Percentiles rank a stretch among this genome's conserved stretches.
Evolutionary conservation across 768 basidiomycete species (phyloP).

Genomic region (Calocera viscosa): DNA sequence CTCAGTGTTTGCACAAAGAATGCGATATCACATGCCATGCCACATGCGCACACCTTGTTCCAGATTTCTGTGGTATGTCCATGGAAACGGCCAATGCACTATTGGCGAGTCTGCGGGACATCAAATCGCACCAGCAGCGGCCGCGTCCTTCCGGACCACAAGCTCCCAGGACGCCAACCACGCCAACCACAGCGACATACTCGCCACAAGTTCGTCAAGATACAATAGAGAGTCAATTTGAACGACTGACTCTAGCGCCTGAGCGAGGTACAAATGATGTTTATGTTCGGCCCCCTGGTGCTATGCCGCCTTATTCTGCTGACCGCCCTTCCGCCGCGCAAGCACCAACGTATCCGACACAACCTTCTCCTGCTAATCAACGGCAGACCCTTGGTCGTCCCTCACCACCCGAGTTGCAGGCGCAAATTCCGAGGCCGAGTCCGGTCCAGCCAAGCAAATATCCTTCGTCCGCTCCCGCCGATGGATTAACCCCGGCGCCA

Average conservation of each 20-base stretch:
- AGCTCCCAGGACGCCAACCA: conserved; percentile 21
- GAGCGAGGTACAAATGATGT: conserved; percentile 10
- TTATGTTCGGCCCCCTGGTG: background rate
- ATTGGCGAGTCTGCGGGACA: conserved; percentile 79
- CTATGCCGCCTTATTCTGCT: background rate
- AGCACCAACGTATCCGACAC: background rate
- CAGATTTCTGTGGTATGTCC: conserved; percentile 99
- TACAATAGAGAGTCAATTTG: conserved; percentile 17
- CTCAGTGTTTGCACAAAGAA: conserved; percentile 34
- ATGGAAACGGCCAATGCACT: conserved; percentile 98
- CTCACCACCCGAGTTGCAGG: background rate
- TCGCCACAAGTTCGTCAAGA: conserved; percentile 13
- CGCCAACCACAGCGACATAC: conserved; percentile 20
- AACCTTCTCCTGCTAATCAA: background rate
- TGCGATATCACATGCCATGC: conserved; percentile 96
- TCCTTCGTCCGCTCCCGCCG: background rate
- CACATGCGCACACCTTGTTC: conserved; percentile 93
- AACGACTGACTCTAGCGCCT: conserved; percentile 18
- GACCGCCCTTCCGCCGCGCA: background rate
- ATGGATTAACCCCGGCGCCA: background rate
- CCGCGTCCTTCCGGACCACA: conserved; percentile 13
- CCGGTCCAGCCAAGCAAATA: background rate
- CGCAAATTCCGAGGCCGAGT: background rate
- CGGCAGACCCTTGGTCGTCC: background rate
- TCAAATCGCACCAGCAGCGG: conserved; percentile 42